Base-by-base conservation (phyloP, 805 yeast species). In the Metschnikowia peoriensis region DNA sequence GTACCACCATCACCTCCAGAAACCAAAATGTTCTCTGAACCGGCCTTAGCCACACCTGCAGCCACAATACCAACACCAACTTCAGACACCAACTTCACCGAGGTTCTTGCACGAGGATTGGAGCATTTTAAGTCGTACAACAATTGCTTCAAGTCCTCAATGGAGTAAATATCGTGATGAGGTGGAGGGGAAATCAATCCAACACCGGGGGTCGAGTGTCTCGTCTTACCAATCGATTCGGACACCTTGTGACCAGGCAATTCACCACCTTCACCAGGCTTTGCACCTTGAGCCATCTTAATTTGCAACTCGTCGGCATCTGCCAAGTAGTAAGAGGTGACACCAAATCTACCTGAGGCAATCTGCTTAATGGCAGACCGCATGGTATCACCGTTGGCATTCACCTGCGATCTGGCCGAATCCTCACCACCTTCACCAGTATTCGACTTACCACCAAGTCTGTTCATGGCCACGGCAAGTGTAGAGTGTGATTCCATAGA, bases 401-500 rank as follows among this genome's bases (percentile, higher is more conserved):
- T 80, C 17, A 86, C 87, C 48, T 80, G 76, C 6, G 97, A 88
- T 63, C 97, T 82, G 66, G 92, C 97, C 46, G 94, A 83, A 67
- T 93, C 98, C 73, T 93, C 99, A 78, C 99, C 99, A 79, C 99
- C 99, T 78, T 93, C 99, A 77, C 99, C 99, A 56, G 98, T 92
- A 71, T 93, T 93, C 46, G 97, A 90, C 73, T 92, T 94, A 61
- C 97, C 99, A 49, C 98, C 98, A 58, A 93, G 79, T 69, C 98
- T 80, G 78, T 93, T 93, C 99, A 93, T 93, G 44, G 99, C 99
- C 51, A 93, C 96, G 12, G 99, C 99, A 62, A 93, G 77, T 10
- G 99, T 93, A 4, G 97, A 90, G 73, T 93, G 99, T 2, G 97
- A 92, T 73, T 93, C 99, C 96, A 92, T 88, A 5, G 98, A 93